Conservation (phyloP, 371 early-diverging fungal species). For the Rhizopus arrhizus region DNA sequence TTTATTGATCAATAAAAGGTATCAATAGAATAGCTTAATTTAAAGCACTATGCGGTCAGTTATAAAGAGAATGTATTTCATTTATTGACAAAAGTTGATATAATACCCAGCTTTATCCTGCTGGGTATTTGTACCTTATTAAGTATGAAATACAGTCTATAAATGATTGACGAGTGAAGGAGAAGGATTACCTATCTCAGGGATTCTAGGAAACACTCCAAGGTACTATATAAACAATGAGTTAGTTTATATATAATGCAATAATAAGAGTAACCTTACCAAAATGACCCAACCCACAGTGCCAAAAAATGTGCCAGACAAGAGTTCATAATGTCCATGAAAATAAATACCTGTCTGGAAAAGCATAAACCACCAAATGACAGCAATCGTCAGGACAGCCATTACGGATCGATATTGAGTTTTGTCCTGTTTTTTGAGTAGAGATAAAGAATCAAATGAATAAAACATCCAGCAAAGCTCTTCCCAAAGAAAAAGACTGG, state of each 20-base stretch:
- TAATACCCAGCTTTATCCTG: too few relatives aligned
- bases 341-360: slow-evolving; percentile 79
- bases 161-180: background rate
- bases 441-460: slow-evolving; percentile 23
- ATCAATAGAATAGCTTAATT: too few relatives aligned
- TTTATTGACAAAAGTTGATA: too few relatives aligned
- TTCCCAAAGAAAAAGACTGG: slow-evolving; percentile 78
- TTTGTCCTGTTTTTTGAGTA: slow-evolving; percentile 16
- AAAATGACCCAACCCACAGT: slow-evolving; percentile 65
- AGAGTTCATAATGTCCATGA: slow-evolving; percentile 73
- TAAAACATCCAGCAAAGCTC: slow-evolving; percentile 56
- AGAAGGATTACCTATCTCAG: slow-evolving; percentile 26
- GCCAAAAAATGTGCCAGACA: slow-evolving; percentile 74
- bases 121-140: too few relatives aligned
- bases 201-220: slow-evolving; percentile 38
- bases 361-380: slow-evolving; percentile 78
- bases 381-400: slow-evolving; percentile 38
- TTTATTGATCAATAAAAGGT: too few relatives aligned
- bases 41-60: too few relatives aligned
- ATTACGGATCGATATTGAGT: slow-evolving; percentile 38
- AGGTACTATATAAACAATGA: slow-evolving; percentile 32
- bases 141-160: too few relatives aligned
- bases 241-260: background rate
- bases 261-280: slow-evolving; percentile 29
- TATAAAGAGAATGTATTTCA: too few relatives aligned